phyloP scores from a whole-genome alignment of 129 eudicot species.

The Glebionis coronaria region DNA sequence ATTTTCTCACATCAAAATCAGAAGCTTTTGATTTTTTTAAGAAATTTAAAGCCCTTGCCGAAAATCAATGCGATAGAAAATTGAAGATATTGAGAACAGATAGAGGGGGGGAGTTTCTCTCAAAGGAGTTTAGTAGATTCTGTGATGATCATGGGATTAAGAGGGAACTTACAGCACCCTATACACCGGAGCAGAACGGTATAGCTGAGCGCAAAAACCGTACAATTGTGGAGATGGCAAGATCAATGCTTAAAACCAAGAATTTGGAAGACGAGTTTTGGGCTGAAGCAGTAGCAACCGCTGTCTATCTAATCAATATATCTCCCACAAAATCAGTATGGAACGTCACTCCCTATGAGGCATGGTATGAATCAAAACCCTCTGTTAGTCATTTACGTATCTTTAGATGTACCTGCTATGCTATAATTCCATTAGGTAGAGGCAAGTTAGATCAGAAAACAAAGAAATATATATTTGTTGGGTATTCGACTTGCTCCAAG shows the following conservation, averaged over 20 bases:
- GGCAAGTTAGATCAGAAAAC: not conserved
- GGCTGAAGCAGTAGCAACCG: not conserved
- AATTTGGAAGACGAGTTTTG: not conserved
- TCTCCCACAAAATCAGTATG: slow-evolving; percentile 5
- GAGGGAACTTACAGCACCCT: too few species aligned
- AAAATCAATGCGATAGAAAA: too few species aligned
- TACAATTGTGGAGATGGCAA: not conserved
- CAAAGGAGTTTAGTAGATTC: too few species aligned
- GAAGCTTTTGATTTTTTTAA: too few species aligned
- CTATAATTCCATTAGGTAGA: not conserved
- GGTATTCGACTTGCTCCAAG: not conserved
- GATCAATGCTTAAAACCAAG: slow-evolving; percentile 1
- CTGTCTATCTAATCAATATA: not conserved
- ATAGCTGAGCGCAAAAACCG: not conserved
- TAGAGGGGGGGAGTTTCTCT: too few species aligned
- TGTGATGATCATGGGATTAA: too few species aligned
- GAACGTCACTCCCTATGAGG: not conserved
- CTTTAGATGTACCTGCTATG: not conserved
- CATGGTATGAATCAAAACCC: slow-evolving; percentile 4
- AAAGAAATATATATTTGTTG: not conserved
- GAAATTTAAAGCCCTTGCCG: too few species aligned
- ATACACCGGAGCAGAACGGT: too few species aligned
- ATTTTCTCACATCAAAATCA: too few species aligned
- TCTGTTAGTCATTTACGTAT: not conserved
- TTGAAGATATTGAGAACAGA: too few species aligned